phyloP scores from a whole-genome alignment of 2,329 filamentous ascomycete genomes.

The Neonectria hederae region DNA sequence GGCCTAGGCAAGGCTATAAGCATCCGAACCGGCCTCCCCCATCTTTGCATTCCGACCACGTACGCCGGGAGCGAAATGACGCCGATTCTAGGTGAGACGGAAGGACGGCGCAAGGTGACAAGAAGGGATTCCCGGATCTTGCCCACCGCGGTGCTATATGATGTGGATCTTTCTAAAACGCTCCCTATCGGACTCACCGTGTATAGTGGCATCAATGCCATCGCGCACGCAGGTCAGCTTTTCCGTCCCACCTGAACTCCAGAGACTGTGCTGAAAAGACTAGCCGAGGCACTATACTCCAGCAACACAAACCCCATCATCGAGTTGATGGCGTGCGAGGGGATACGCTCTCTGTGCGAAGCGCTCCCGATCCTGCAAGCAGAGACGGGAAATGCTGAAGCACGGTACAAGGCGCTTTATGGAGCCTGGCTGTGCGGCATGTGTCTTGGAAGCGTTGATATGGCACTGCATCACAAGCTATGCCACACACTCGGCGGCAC shows the following conservation, averaged over 20 bases:
- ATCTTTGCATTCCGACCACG: slow-evolving; percentile 64
- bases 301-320: slow-evolving; percentile 69
- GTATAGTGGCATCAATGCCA: slow-evolving; percentile 71
- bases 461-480: slow-evolving; percentile 24
- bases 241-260: neutral
- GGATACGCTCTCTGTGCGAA: neutral
- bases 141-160: slow-evolving; percentile 70
- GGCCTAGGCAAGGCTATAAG: slow-evolving; percentile 68
- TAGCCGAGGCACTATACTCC: slow-evolving; percentile 70
- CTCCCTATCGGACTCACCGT: slow-evolving; percentile 63
- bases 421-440: slow-evolving; percentile 53
- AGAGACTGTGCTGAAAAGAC: neutral
- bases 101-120: slow-evolving; percentile 67
- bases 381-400: slow-evolving; percentile 30
- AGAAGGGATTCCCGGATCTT: slow-evolving; percentile 66
- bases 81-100: slow-evolving; percentile 70
- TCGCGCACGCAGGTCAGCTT: slow-evolving; percentile 59
- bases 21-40: slow-evolving; percentile 62
- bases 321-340: slow-evolving; percentile 65
- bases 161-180: slow-evolving; percentile 69
- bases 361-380: slow-evolving; percentile 53
- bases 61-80: slow-evolving; percentile 73
- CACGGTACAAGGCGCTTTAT: slow-evolving; percentile 51
- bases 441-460: slow-evolving; percentile 17
- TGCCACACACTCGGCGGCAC: slow-evolving; percentile 64